Conservation (phyloP, 2,329 filamentous ascomycete species). For the Alternaria panax region DNA sequence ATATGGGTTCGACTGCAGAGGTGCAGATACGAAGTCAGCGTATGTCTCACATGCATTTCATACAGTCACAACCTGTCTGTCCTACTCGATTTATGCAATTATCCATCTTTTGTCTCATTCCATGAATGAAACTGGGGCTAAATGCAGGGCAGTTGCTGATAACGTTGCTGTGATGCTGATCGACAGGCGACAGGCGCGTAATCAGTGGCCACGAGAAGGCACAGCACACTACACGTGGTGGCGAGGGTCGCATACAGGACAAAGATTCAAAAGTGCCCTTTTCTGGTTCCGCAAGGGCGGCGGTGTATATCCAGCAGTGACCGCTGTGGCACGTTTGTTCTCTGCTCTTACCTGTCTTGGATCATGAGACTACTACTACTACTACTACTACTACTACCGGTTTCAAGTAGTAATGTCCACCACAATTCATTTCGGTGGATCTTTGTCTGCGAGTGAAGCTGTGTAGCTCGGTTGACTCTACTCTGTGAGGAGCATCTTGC, state of each 20-base stretch:
- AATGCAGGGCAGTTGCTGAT: conserved; percentile 17
- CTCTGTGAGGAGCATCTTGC: neutral
- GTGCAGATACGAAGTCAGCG: too few species aligned
- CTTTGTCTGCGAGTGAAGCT: neutral
- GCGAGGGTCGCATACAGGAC: conserved; percentile 2
- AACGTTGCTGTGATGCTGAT: conserved; percentile 7
- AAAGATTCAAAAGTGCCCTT: neutral
- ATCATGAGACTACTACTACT: neutral
- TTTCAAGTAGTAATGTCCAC: too few species aligned
- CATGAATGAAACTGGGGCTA: conserved; percentile 3
- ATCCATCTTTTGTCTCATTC: conserved; percentile 9
- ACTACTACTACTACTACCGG: too few species aligned
- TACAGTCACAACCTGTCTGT: too few species aligned
- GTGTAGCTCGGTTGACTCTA: neutral
- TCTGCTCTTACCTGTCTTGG: neutral
- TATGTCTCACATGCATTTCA: too few species aligned
- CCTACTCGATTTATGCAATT: conserved; percentile 12
- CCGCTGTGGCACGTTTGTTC: neutral
- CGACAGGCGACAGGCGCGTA: conserved; percentile 19
- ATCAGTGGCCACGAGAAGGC: conserved; percentile 13
- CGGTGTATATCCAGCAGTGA: neutral
- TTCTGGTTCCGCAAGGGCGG: neutral
- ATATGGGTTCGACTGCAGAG: neutral
- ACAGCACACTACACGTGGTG: conserved; percentile 2
- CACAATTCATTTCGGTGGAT: neutral